These are phyloP conservation scores for Ambrosia hybrid DNA, from an alignment of 140 eudicot genomes.

Conservation along the genomic window DNA sequence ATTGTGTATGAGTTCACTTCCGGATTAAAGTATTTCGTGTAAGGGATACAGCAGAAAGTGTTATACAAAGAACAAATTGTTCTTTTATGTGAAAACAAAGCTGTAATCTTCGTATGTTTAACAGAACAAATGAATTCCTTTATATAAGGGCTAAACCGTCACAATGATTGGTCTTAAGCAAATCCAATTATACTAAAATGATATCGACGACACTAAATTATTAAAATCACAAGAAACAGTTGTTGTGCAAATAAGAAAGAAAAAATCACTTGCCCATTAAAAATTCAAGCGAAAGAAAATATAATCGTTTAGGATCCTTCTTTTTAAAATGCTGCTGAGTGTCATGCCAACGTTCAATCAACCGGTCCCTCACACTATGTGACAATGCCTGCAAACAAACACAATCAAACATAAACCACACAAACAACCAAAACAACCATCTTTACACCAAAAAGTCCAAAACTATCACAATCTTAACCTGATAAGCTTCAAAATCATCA, in stretches of 20 bases:
- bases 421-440: not conserved
- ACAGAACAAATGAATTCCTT: no score
- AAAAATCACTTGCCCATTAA: slow-evolving; percentile 53
- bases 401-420: not conserved
- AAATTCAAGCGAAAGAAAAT: slow-evolving; percentile 65
- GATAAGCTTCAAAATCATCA: slow-evolving; percentile 70
- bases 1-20: no score
- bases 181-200: no score
- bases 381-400: slow-evolving; percentile 50
- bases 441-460: slow-evolving; percentile 6
- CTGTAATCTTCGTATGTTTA: no score
- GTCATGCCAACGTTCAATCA: slow-evolving; percentile 72
- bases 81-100: no score
- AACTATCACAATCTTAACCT: slow-evolving; percentile 28
- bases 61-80: no score
- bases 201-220: no score
- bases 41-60: no score
- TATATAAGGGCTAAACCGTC: no score
- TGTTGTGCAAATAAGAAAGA: not conserved
- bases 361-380: slow-evolving; percentile 60
- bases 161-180: no score
- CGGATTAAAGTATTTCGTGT: no score
- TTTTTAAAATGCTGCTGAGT: slow-evolving; percentile 61
- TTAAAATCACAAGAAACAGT: no score
- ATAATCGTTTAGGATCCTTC: slow-evolving; percentile 59